These are phyloP conservation scores for Neckera pumila DNA, from an alignment of 225 moss, liverwort and hornwort genomes.

Conservation along the genomic window DNA sequence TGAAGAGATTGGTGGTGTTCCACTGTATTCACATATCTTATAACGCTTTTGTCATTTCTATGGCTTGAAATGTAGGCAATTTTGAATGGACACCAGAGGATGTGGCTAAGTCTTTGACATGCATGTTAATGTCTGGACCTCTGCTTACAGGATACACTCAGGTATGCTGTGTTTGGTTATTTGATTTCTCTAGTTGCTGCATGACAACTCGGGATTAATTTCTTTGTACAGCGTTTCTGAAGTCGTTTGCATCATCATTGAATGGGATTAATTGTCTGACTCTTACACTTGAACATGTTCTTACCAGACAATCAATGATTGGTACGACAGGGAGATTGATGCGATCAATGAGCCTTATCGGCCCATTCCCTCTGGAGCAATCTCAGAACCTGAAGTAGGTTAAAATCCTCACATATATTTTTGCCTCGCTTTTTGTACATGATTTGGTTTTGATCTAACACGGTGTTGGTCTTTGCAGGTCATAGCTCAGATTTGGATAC, in stretches of 20 bases:
- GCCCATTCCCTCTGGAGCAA: conserved; percentile 97
- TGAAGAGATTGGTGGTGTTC: neutral
- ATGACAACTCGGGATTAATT: neutral
- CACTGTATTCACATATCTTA: neutral
- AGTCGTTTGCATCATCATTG: neutral
- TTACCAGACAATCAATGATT: conserved; percentile 90
- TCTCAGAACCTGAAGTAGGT: conserved; percentile 72
- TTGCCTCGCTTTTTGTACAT: neutral
- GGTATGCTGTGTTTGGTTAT: conserved; percentile 17
- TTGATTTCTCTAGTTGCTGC: neutral
- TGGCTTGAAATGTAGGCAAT: conserved; percentile 45
- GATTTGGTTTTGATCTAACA: neutral
- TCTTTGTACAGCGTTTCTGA: neutral
- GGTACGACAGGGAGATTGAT: conserved; percentile 94
- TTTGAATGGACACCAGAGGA: conserved; percentile 82
- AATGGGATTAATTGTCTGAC: neutral
- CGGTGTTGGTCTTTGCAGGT: conserved; percentile 36
- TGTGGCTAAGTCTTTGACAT: conserved; percentile 71
- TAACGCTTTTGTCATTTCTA: neutral
- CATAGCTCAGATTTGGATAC: conserved; percentile 78
- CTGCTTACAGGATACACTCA: conserved; percentile 95
- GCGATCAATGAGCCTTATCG: conserved; percentile 97
- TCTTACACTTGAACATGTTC: conserved; percentile 5
- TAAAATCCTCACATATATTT: neutral
- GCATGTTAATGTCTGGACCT: conserved; percentile 97